Base-by-base conservation (phyloP, 352 stramenopile species). In the Phytophthora brassicae region DNA sequence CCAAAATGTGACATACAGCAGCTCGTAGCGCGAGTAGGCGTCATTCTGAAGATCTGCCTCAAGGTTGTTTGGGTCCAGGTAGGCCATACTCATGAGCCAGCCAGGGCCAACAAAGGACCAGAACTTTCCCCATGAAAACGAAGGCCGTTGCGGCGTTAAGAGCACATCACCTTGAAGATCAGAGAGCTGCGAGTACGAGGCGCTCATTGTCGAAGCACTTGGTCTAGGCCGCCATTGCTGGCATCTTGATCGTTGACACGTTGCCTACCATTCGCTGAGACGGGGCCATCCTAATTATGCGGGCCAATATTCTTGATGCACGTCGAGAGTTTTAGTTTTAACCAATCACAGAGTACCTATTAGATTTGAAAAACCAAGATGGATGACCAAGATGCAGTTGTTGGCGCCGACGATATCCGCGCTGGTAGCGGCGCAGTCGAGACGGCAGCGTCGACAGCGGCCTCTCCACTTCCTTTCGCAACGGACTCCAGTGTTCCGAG, bases 21-120 rank as follows among this genome's bases (percentile, higher is more conserved):
- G 70, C 42, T 83, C 76, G 57, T 96, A 97, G 50, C 81, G 74
- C 7, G 83, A 81, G 23, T 92, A 96, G 0, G 79, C 80, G 17
- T 90, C 90, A n/a, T 79, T 92, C 68, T 97, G 90, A 49, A 98
- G 80, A 55, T 97, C 90, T 19, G 88, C 89, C 65, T 98, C 90
- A 51, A 98, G 90, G 66, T 97, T 98, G 24, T 87, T 89, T 0
- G 90, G 92, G 68, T 97, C 92, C 26, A 31, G 8, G 26, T 31
- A 31, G 4, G 26, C 26, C 26, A 31, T 31, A 8, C 26, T 31
- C 26, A 31, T 31, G 26, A 31, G 26, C 26, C 26, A 31, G 26
- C 26, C 26, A 31, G 26, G 87, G 89, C 4, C 75, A n/a, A 79
- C 75, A 46, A 70, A 85, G 42, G 70, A 74, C 78, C 75, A 84